These are phyloP conservation scores for Aspergillus hiratsukae DNA, from an alignment of 2,329 filamentous ascomycete species.

Conservation along the genomic window DNA sequence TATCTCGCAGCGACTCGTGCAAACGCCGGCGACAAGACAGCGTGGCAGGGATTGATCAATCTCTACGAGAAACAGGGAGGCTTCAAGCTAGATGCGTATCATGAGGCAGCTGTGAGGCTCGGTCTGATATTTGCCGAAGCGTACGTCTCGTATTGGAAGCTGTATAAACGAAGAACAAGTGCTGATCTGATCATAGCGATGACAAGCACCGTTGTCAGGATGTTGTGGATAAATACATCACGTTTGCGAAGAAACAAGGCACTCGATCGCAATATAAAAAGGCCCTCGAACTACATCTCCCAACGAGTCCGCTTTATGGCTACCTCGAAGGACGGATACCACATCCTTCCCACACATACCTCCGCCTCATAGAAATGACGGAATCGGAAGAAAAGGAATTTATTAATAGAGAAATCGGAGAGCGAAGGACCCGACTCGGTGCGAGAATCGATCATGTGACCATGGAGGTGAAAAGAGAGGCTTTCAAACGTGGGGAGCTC, in stretches of 20 bases:
- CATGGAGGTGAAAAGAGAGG: conserved; percentile 78
- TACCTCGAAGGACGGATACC: conserved; percentile 80
- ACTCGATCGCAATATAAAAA: conserved; percentile 69
- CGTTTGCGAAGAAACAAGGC: conserved; percentile 68
- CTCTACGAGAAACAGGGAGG: conserved; percentile 74
- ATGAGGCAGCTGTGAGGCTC: conserved; percentile 66
- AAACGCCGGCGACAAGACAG: conserved; percentile 72
- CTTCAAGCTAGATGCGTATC: conserved; percentile 68
- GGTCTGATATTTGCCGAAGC: conserved; percentile 68
- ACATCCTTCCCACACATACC: conserved; percentile 74
- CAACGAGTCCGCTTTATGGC: conserved; percentile 73
- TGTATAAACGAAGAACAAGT: background rate
- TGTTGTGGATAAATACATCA: conserved; percentile 73
- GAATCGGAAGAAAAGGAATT: conserved; percentile 83
- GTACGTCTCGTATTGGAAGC: conserved; percentile 36
- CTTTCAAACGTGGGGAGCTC: conserved; percentile 70
- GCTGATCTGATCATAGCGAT: conserved; percentile 40
- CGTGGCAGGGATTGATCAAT: conserved; percentile 84
- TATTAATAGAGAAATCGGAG: conserved; percentile 85
- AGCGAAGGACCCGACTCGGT: conserved; percentile 80
- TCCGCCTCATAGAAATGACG: conserved; percentile 73
- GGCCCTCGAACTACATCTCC: conserved; percentile 71
- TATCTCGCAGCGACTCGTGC: conserved; percentile 69
- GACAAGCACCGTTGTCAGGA: conserved; percentile 56
- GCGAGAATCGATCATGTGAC: conserved; percentile 80